Base-by-base conservation (phyloP, 768 basidiomycete species). In the Mrakia blollopis region DNA sequence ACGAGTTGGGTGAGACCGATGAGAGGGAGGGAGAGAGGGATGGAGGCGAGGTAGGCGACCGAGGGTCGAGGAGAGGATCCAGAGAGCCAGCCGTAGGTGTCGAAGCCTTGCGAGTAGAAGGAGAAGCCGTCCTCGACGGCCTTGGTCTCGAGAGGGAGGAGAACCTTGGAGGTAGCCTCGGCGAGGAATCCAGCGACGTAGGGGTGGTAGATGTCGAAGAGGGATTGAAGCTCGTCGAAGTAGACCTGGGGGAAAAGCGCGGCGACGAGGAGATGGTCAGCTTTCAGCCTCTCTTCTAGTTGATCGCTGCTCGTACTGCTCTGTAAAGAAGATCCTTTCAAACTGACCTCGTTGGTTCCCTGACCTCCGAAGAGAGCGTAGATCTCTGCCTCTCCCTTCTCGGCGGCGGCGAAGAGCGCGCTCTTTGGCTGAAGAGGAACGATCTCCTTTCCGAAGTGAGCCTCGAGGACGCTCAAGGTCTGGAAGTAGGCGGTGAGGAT, bases 351-450 rank as follows among this genome's bases (percentile, higher is more conserved):
- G 84, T 98, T 98, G 77, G 91, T 93, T 76, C 97, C 97, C 84
- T 99, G 97, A 21, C 97, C 97, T 72, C 96, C 96, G 82, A 99
- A 99, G 57, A 99, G 86, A 72, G 93, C 96, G 85, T 91, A 98
- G 80, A 98, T 85, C 80, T 83, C 81, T 6, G 84, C 83, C 68
- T 81, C 78, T 37, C 82, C 83, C 44, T 79, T 80, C 79, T 82
- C 80, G 9, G 84, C 82, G n/a, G 81, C 89, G 16, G 86, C 83
- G 76, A 95, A 84, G 32, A 95, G 88, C 16, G 91, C 90, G 37
- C 92, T 90, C 67, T 87, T 78, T 16, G 90, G 88, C 44, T 88
- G 85, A 41, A 85, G 84, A 50, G 91, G 90, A 75, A 92, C 87
- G 78, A 85, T 86, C 37, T 85, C 81, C 72, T 87, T 85, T 47